Evolutionary conservation across 345 rosid species (phyloP).

Genomic region (Brassica carinata): DNA sequence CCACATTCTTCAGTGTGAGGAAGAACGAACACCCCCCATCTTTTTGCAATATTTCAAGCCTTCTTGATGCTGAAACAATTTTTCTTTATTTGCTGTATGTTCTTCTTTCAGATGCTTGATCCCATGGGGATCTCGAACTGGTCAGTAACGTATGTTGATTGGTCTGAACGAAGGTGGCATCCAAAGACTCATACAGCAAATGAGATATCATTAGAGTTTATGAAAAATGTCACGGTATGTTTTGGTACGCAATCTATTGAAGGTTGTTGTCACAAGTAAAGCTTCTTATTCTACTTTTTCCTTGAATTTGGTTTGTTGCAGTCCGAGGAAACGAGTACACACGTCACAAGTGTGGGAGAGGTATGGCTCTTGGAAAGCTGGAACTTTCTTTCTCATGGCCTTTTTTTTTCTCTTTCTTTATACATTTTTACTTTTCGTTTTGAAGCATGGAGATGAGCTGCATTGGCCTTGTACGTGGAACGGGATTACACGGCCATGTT

Average conservation of each 20-base stretch:
- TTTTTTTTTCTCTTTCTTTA: not conserved
- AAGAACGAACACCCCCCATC: not conserved
- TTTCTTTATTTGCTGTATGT: conserved; percentile 15
- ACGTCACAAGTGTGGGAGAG: conserved; percentile 83
- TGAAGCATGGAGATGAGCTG: conserved; percentile 60
- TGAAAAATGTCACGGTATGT: conserved; percentile 78
- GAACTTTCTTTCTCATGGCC: not conserved
- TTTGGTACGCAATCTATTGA: not conserved
- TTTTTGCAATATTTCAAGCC: conserved; percentile 5
- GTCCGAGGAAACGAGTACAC: conserved; percentile 69
- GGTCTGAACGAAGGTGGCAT: conserved; percentile 99
- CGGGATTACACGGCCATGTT: conserved; percentile 88
- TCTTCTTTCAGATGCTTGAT: conserved; percentile 73
- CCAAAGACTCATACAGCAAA: conserved; percentile 70
- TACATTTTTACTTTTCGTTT: conserved; percentile 9
- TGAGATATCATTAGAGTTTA: conserved; percentile 60
- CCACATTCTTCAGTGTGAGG: conserved; percentile 79
- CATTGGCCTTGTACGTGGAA: conserved; percentile 82
- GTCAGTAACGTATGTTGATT: conserved; percentile 94
- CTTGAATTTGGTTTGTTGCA: conserved; percentile 44
- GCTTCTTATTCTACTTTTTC: conserved; percentile 1
- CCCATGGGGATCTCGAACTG: conserved; percentile 90
- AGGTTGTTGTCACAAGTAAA: not conserved
- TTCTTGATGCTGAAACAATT: conserved; percentile 5
- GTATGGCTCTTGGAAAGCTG: conserved; percentile 17